Evolutionary conservation across 2,329 filamentous ascomycete genomes (phyloP).

Genomic region (Cryphonectria nitschkei): DNA sequence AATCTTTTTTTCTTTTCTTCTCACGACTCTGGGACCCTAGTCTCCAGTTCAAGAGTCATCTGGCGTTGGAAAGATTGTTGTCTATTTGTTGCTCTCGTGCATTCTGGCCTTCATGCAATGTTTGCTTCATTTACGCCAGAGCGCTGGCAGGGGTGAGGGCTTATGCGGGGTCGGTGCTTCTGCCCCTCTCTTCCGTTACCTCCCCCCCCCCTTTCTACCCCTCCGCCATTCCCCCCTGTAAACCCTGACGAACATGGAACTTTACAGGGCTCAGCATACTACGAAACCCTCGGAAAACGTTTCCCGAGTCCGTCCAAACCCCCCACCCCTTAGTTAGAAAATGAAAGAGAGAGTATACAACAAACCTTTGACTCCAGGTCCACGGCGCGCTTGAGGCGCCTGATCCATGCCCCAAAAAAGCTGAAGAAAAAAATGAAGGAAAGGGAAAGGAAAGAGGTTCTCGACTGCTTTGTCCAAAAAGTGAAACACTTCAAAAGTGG

Average conservation of each 20-base stretch:
- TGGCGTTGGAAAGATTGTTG: background rate
- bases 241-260: background rate
- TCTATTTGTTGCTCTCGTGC: background rate
- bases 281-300: background rate
- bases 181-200: background rate
- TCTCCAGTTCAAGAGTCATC: background rate
- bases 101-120: background rate
- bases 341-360: background rate
- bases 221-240: background rate
- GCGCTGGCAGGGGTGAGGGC: background rate
- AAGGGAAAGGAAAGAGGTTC: background rate
- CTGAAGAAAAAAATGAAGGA: background rate
- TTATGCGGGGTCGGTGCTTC: background rate
- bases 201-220: background rate
- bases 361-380: background rate
- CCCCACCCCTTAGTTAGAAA: no score
- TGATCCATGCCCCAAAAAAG: background rate
- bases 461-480: background rate
- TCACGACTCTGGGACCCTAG: background rate
- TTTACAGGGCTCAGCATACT: slow-evolving; percentile 1
- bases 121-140: background rate
- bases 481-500: background rate
- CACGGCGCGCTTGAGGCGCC: background rate
- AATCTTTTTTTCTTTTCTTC: background rate
- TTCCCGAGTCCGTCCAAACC: background rate